Evolutionary conservation across 2,329 filamentous ascomycete species (phyloP), one percentile per base, ranked within the genome.

Genomic region (Aspergillus intermedius): DNA sequence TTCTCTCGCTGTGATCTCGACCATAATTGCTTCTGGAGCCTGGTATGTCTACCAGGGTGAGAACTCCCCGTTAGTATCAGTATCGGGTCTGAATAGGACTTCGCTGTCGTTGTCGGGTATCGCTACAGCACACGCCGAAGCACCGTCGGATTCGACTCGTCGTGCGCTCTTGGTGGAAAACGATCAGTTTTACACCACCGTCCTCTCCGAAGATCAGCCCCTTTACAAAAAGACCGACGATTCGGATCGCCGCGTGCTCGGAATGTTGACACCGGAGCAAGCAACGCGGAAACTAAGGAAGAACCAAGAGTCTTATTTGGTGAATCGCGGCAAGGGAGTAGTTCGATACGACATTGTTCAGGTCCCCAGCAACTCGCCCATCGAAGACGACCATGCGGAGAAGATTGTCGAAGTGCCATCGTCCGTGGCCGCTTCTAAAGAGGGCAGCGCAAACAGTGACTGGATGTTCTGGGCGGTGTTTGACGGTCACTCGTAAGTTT

Each of bases 381-480:
- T 98, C 50, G 93, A 98, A 73, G 93, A 98, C 63, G 94, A 98
- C 64, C 93, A 98, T 65, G 88, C 91, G 46, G 93, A 98, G 74
- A 95, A 95, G 78, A 96, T 97, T 61, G 89, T 98, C 42, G 88
- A 97, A 69, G 82, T 96, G 7, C 86, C 88, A 4, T 78, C 79
- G 46, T 77, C 74, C 44, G 74, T 79, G 35, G 76, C 78, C 22
- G 75, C 77, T 13, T 74, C 76, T 6, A 74, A 79, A 60, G 71
- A 79, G 64, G 71, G 77, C 34, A 76, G 78, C 13, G 56, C 76
- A 15, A 82, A 77, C 50, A 88, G 81, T 53, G 94, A 98, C 70
- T 98, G 93, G 93, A 97, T 97, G 90, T 98, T 98, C 69, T 98
- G 94, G 93, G 93, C 91, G 49, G 91, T 98, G 15, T 98, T 97